A percentile compares a stretch with the other conserved stretches of the same genome.
Conservation (phyloP, 177 flowering plant species). For the Tripterygium wilfordii region DNA sequence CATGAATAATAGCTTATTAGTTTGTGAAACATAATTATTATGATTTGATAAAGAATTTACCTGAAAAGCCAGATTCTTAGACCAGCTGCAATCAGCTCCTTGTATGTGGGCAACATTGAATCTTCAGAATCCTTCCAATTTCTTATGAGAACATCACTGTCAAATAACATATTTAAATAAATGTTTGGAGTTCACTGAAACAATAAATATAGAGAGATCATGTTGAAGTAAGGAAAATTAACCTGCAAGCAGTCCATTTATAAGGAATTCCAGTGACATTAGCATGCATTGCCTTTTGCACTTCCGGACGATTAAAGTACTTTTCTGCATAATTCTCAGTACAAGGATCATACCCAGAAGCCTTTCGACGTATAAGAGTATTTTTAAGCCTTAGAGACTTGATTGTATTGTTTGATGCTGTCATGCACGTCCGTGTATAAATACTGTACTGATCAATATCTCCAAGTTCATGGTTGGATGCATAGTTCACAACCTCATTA, state of each 20-base stretch:
- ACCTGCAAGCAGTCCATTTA: slow-evolving; percentile 98
- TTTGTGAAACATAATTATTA: neutral
- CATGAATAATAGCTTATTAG: too few relatives aligned
- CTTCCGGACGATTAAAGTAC: slow-evolving; percentile 72
- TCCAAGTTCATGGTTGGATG: slow-evolving; percentile 68
- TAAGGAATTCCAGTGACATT: slow-evolving; percentile 65
- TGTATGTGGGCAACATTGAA: slow-evolving; percentile 78
- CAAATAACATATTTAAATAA: slow-evolving; percentile 1
- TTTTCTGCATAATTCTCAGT: slow-evolving; percentile 76
- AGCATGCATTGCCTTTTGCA: slow-evolving; percentile 84
- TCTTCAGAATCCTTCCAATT: slow-evolving; percentile 67
- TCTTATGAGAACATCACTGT: slow-evolving; percentile 62
- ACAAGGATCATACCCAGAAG: slow-evolving; percentile 84
- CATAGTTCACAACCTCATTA: slow-evolving; percentile 37
- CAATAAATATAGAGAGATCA: too few relatives aligned
- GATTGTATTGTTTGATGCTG: slow-evolving; percentile 3
- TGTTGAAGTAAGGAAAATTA: too few relatives aligned
- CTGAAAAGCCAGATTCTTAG: slow-evolving; percentile 92
- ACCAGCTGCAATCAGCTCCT: slow-evolving; percentile 69
- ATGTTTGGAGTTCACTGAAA: too few relatives aligned
- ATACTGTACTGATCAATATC: slow-evolving; percentile 83
- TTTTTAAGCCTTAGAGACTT: slow-evolving; percentile 35
- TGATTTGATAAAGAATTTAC: slow-evolving; percentile 27
- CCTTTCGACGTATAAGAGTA: slow-evolving; percentile 39
- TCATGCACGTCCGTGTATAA: slow-evolving; percentile 58